Percentiles rank a stretch among this genome's conserved stretches.
Conservation (phyloP, 306 rosid species). For the Acacia crassicarpa region DNA sequence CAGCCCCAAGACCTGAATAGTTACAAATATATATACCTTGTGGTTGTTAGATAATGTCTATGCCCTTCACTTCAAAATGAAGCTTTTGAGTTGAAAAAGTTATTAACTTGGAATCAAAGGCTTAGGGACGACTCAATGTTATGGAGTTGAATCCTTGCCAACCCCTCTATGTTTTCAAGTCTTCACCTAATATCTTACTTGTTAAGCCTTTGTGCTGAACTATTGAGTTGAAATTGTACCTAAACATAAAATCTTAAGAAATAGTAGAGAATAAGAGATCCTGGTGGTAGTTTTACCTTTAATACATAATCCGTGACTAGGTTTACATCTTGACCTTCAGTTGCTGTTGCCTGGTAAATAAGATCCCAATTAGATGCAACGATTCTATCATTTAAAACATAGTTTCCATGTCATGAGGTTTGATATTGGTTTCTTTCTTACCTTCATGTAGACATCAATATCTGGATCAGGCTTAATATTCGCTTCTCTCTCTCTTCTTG, state of each 20-base stretch:
- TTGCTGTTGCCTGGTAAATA: conserved; percentile 39
- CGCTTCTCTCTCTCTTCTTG: conserved; percentile 77
- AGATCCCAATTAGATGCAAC: conserved; percentile 3
- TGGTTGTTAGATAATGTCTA: neutral
- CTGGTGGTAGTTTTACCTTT: conserved; percentile 47
- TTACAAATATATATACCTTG: neutral
- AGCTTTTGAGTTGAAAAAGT: neutral
- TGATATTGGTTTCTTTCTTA: conserved; percentile 23
- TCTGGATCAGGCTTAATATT: conserved; percentile 78
- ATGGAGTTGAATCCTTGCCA: neutral
- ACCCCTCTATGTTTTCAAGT: neutral
- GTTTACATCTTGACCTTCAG: conserved; percentile 57
- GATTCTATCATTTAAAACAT: neutral
- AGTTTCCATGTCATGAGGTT: neutral
- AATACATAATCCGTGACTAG: conserved; percentile 68
- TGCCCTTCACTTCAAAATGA: neutral
- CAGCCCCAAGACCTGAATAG: conserved; percentile 72
- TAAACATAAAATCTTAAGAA: neutral
- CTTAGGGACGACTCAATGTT: neutral
- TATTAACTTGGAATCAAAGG: neutral
- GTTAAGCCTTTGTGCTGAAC: neutral
- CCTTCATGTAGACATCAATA: conserved; percentile 90
- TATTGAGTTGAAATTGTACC: neutral
- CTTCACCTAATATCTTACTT: neutral
- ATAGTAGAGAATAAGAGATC: neutral